A percentile compares a stretch with the other conserved stretches of the same genome.
Conservation (phyloP, 2,329 filamentous ascomycete genomes). For the Xylariaceae sp. region DNA sequence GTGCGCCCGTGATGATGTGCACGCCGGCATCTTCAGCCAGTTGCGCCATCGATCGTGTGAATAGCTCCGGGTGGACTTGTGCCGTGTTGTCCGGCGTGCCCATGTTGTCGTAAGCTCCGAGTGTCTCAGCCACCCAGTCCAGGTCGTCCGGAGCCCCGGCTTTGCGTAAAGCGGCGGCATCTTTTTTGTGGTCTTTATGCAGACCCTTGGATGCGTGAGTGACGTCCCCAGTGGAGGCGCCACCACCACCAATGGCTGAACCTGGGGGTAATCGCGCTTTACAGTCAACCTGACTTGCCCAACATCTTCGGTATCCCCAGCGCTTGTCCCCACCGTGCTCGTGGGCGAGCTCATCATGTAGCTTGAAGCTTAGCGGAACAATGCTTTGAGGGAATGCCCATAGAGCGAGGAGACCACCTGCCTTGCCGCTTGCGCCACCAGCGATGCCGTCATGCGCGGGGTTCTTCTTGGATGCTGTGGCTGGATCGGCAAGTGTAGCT, state of each 20-base stretch:
- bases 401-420: slow-evolving; percentile 67
- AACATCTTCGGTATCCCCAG: slow-evolving; percentile 64
- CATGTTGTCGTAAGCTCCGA: slow-evolving; percentile 32
- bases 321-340: slow-evolving; percentile 62
- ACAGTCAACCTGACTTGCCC: slow-evolving; percentile 31
- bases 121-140: slow-evolving; percentile 62
- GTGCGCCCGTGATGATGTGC: slow-evolving; percentile 42
- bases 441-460: slow-evolving; percentile 52
- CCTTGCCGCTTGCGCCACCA: slow-evolving; percentile 73
- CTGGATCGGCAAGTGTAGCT: slow-evolving; percentile 26
- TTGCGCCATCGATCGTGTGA: slow-evolving; percentile 68
- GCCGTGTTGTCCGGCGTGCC: slow-evolving; percentile 59
- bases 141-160: slow-evolving; percentile 52
- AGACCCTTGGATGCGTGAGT: slow-evolving; percentile 22
- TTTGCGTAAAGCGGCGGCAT: slow-evolving; percentile 21
- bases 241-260: slow-evolving; percentile 2
- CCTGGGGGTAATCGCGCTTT: slow-evolving; percentile 27
- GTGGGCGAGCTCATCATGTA: slow-evolving; percentile 66
- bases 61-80: slow-evolving; percentile 74
- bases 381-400: slow-evolving; percentile 72
- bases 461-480: slow-evolving; percentile 24
- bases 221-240: neutral
- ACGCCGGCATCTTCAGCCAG: slow-evolving; percentile 61
- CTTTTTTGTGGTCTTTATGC: slow-evolving; percentile 31
- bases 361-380: slow-evolving; percentile 64